Base-by-base conservation (phyloP, 805 yeast species). In the Kuraishia hungarica region DNA sequence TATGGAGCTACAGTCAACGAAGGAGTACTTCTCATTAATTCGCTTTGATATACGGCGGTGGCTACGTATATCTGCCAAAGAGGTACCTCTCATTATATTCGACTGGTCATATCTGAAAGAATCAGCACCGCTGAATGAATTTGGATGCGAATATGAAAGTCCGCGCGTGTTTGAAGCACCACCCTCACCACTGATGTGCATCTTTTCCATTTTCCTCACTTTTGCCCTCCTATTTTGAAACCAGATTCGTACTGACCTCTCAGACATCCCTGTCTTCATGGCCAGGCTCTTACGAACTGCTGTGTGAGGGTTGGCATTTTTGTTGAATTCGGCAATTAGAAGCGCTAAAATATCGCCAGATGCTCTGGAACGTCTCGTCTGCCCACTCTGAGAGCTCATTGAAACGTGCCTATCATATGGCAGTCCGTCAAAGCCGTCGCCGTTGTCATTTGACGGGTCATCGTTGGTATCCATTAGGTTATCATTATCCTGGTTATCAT, bases 181-280 rank as follows among this genome's bases (percentile, higher is more conserved):
- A 21, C 39, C 35, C 7, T 58, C 60, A 24, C 59, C 63, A 48
- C 61, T 59, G 50, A 62, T 58, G 49, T 28, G 29, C 29, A 50
- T 17, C 28, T 50, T 39, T 13, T 39, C 53, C 62, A 80, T 68
- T 68, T 87, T 87, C 63, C 91, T 76, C 50, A 83, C 77, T 66
- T 87, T 88, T 21, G 94, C 94, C 59, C 97, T 73, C 62, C 92
- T 74, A 66, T 90, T 90, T 68, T 91, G 97, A 64, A 89, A 91
- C 97, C 97, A 91, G 49, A 91, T 91, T 55, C 96, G 77, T 1
- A 91, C 96, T 15, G 92, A 89, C 58, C 94, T 80, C 62, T 91
- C 97, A 15, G 91, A 81, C 88, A 90, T 85, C 20, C 86, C 87
- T 1, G 96, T 87, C 57, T 77, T 77, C 1, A 78, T 82, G 47